Evolutionary conservation across 2,329 filamentous ascomycete genomes (phyloP), one percentile per base, ranked within the genome.

Genomic region (Neoarthrinium moseri): DNA sequence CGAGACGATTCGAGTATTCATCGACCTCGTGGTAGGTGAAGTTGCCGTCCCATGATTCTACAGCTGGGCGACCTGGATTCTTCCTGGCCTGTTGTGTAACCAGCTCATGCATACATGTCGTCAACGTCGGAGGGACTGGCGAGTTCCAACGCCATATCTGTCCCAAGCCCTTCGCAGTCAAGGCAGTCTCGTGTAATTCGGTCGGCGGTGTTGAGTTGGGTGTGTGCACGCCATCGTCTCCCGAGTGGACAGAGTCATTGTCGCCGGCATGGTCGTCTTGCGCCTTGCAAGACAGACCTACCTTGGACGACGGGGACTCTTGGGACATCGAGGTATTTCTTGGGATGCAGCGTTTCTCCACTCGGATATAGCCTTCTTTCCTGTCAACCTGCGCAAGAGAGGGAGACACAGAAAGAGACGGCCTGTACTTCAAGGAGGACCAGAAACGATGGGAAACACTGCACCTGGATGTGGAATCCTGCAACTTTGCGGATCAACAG

Each of bases 1-100:
- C 74, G 6, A 77, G 61, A 1, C 55, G 53, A 22, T 66, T 68
- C 2, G 75, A 74, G 11, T 69, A 58, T 2, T 55, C 50, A 27
- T 76, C 70, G 2, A 77, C 60, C 37, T 76, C 66, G 27, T 55
- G 44, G 49, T 77, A 78, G 3, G 71, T 75, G 43, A 75, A 65
- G 44, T 57, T 56, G 26, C 75, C 74, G 47, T 78, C 75, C 73
- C 73, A 77, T 1, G 74, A 74, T 45, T 71, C 58, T n/a, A 78
- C 65, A 21, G 75, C 74, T 5, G 65, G 51, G 18, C 64, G 61
- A n/a, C 64, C 52, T 1, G 73, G 72, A 3, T 66, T 61, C 20
- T 53, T 48, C 11, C 48, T 51, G 11, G 68, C 68, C 41, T 66
- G 65, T 11, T 69, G 62, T 8, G 63, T 60, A 45, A 78, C 67